phyloP scores from a whole-genome alignment of 768 basidiomycete genomes.

The Lyophyllum atratum region DNA sequence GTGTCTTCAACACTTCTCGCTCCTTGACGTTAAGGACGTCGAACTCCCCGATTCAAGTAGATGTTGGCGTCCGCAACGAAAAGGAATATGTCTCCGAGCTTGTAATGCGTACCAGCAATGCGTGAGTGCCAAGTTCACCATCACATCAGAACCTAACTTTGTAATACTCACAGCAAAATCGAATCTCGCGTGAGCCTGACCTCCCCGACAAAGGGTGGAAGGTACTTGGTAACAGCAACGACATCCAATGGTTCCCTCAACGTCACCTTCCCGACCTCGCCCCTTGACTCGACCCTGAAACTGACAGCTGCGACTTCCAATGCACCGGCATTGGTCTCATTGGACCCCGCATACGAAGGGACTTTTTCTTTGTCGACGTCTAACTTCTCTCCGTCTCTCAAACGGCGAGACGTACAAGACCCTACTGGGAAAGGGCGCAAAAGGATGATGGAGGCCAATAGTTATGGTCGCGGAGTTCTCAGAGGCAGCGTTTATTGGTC shows the following conservation, averaged over 20 bases:
- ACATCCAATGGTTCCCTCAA: constrained; percentile 35
- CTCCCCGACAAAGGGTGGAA: constrained; percentile 30
- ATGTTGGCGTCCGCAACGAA: constrained; percentile 36
- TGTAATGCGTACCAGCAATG: constrained; percentile 39
- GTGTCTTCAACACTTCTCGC: constrained; percentile 38
- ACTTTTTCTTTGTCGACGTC: constrained; percentile 24
- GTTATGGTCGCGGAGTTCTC: constrained; percentile 1
- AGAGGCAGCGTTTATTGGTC: constrained; percentile 21
- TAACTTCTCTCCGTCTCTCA: constrained; percentile 6
- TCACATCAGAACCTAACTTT: not conserved
- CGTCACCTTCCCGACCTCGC: constrained; percentile 31
- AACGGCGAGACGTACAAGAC: constrained; percentile 16
- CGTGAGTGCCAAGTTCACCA: constrained; percentile 28
- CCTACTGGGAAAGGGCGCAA: constrained; percentile 25
- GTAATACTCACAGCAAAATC: constrained; percentile 28
- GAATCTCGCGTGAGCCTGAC: constrained; percentile 31
- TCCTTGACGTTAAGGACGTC: constrained; percentile 38
- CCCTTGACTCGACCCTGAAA: constrained; percentile 36
- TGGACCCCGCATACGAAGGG: constrained; percentile 42
- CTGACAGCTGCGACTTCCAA: constrained; percentile 34
- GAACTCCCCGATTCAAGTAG: constrained; percentile 42
- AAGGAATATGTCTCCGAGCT: constrained; percentile 24
- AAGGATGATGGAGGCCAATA: constrained; percentile 11
- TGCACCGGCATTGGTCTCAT: constrained; percentile 28
- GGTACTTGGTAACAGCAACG: constrained; percentile 30